Evolutionary conservation across 305 asterid genomes (phyloP), one percentile per base, ranked within the genome.

Genomic region (Coffea humblotiana): DNA sequence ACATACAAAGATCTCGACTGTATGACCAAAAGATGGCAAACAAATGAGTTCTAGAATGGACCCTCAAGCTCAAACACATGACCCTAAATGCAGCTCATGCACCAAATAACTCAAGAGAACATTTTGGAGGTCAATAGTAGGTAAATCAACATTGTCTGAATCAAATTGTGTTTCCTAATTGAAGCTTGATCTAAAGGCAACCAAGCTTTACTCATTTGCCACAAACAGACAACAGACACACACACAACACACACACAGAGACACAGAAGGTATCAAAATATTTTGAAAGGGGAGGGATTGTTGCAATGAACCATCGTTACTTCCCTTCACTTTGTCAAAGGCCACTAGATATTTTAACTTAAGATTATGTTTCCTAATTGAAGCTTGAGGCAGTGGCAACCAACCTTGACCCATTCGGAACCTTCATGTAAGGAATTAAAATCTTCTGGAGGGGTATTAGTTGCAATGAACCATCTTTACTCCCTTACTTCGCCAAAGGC

Each of bases 1-100:
- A 95, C 98, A 84, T 89, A 94, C 58, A 95, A 77, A 3, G 99
- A 90, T 82, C 99, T 95, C 52, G 98, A 94, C 99, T 95, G 92
- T 35, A 89, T 81, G 72, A 83, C 64, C 40, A 80, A 48, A 82
- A 65, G 6, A 63, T 48, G 64, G 21, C 35, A 78, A 52, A 72
- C 35, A 64, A 54, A 69, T 65, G 64, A 81, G 74, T 3, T 71
- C 78, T 47, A 0, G 23, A 78, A 58, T 43, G 45, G 64, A 45
- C 13, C 77, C 29, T 47, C 23, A 27, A 61, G 35, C 52, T 3
- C 35, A 60, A 16, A 61, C 23, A 61, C 18, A 13, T 40, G 70
- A 25, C 25, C 19, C 48, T 76, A 54, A 25, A 18, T 69, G 79
- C 80, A 85, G 72, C 47, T 64, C 61, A 58, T 61, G 77, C 23